These are phyloP conservation scores for Suhomyces xylopsoci DNA, from an alignment of 805 yeast species.

Conservation along the genomic window DNA sequence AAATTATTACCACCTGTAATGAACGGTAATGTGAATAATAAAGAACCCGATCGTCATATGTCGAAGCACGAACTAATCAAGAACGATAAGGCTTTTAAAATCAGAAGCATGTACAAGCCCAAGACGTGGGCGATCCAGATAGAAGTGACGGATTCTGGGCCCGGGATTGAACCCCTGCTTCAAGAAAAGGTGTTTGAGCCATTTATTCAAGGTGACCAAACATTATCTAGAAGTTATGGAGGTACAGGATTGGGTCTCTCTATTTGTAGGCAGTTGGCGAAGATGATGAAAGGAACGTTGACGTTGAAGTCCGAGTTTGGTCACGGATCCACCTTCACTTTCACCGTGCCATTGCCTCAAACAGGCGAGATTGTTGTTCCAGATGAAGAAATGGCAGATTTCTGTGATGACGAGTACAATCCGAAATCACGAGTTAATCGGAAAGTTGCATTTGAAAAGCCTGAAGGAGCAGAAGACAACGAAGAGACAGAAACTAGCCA, in stretches of 20 bases:
- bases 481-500: not conserved
- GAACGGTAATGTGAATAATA: not conserved
- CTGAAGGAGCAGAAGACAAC: conserved; percentile 11
- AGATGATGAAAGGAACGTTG: conserved; percentile 86
- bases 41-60: not conserved
- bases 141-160: conserved; percentile 85
- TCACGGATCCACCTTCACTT: conserved; percentile 78
- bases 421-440: conserved; percentile 50
- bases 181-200: conserved; percentile 92
- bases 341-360: conserved; percentile 74
- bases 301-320: conserved; percentile 72
- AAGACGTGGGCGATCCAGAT: conserved; percentile 61
- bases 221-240: conserved; percentile 84
- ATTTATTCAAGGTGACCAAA: conserved; percentile 95
- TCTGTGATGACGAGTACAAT: conserved; percentile 69
- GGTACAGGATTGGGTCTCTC: conserved; percentile 93
- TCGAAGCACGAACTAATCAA: conserved; percentile 28
- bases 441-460: conserved; percentile 40
- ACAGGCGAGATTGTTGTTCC: conserved; percentile 49
- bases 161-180: conserved; percentile 82
- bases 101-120: conserved; percentile 35
- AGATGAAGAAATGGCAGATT: conserved; percentile 34
- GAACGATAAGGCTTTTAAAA: conserved; percentile 31
- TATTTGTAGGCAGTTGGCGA: conserved; percentile 87
- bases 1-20: not conserved